These are phyloP conservation scores for Fusarium globosum DNA, from an alignment of 2,329 filamentous ascomycete genomes.

Conservation along the genomic window DNA sequence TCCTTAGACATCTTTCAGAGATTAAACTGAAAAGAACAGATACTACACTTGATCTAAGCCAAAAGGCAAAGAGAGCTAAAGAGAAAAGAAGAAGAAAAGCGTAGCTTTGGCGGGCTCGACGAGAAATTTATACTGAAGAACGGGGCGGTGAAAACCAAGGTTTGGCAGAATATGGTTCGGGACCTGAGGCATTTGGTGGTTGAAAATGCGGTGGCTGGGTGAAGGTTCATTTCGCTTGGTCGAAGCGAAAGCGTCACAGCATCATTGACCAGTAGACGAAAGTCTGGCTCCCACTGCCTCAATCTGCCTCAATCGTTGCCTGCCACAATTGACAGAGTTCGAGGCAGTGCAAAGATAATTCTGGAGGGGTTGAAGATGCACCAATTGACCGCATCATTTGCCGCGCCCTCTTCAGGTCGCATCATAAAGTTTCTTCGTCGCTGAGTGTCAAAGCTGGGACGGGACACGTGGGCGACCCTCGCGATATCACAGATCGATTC, in stretches of 20 bases:
- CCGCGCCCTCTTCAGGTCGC: neutral
- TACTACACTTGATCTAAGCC: slow-evolving; percentile 95
- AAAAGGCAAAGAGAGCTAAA: slow-evolving; percentile 64
- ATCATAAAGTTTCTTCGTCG: neutral
- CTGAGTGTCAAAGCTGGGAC: neutral
- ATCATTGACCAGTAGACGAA: neutral
- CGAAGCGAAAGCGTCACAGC: slow-evolving; percentile 1
- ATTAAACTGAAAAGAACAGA: slow-evolving; percentile 98
- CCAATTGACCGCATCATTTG: neutral
- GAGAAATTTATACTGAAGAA: neutral
- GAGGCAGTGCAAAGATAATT: neutral
- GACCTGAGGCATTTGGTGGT: neutral
- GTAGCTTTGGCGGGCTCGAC: neutral
- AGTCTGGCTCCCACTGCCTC: neutral
- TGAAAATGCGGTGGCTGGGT: slow-evolving; percentile 19
- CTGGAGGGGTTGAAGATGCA: neutral
- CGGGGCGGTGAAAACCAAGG: neutral
- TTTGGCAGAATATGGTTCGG: slow-evolving; percentile 7
- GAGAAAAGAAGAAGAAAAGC: slow-evolving; percentile 47
- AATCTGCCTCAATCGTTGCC: neutral
- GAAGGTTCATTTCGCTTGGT: slow-evolving; percentile 10
- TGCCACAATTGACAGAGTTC: neutral
- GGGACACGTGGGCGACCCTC: neutral
- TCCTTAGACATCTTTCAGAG: slow-evolving; percentile 84
- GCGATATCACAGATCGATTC: neutral